phyloP scores from a whole-genome alignment of 768 basidiomycete genomes.

The Omphalotus guepiniiformis region DNA sequence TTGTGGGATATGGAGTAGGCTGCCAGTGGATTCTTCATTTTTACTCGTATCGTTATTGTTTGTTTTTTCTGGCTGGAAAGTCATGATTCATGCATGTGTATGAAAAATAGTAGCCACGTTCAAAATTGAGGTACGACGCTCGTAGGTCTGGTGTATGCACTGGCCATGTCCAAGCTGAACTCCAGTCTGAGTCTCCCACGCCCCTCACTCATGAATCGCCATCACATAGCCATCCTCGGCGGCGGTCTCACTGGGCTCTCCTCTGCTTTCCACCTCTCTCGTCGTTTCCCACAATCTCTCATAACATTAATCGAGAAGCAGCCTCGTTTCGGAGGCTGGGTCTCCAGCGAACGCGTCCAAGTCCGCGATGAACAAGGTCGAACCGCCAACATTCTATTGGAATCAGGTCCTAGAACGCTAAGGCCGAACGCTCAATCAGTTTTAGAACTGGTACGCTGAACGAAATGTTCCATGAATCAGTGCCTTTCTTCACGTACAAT shows the following conservation, averaged over 20 bases:
- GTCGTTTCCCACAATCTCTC: constrained; percentile 51
- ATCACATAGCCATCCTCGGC: constrained; percentile 65
- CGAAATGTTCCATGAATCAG: neutral
- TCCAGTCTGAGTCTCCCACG: too few relatives aligned
- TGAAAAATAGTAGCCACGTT: too few relatives aligned
- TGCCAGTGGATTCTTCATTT: too few relatives aligned
- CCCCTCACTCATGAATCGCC: constrained; percentile 20
- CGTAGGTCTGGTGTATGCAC: too few relatives aligned
- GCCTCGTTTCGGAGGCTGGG: constrained; percentile 80
- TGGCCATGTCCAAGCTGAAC: constrained; percentile 2
- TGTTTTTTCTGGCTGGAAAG: too few relatives aligned
- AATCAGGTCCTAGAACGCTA: constrained; percentile 85
- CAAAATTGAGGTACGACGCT: too few relatives aligned
- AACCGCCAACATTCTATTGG: constrained; percentile 54
- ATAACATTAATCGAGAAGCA: constrained; percentile 72
- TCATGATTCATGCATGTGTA: too few relatives aligned
- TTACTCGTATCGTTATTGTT: too few relatives aligned
- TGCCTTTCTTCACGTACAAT: constrained; percentile 6
- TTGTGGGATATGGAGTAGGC: too few relatives aligned
- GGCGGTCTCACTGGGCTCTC: constrained; percentile 82
- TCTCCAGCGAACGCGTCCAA: constrained; percentile 52
- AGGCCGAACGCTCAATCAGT: constrained; percentile 71
- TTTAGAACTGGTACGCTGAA: constrained; percentile 67
- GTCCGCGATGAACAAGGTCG: constrained; percentile 27
- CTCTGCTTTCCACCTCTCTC: constrained; percentile 72